Percentiles rank a stretch among this genome's conserved stretches.
phyloP scores from a whole-genome alignment of 441 rosid species.

The Jatropha podagrica region DNA sequence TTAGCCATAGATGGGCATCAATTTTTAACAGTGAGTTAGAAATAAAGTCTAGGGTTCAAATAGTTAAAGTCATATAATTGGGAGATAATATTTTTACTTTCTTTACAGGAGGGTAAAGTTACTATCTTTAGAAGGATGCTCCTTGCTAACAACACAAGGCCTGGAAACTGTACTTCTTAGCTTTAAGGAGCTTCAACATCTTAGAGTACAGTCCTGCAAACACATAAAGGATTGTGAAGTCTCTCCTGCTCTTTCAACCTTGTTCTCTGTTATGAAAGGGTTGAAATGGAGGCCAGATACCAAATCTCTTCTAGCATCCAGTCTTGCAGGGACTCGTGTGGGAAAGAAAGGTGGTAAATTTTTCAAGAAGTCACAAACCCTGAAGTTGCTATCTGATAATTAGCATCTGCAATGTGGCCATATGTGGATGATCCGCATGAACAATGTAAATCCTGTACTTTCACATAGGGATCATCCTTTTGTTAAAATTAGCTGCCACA shows the following conservation, averaged over 20 bases:
- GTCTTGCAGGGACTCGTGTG: constrained; percentile 69
- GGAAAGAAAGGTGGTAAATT: constrained; percentile 77
- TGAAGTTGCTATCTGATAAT: constrained; percentile 19
- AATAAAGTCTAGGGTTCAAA: not conserved
- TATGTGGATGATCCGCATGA: not conserved
- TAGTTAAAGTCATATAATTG: not conserved
- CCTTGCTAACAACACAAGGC: constrained; percentile 70
- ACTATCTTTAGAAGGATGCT: constrained; percentile 71
- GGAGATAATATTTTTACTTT: constrained; percentile 5
- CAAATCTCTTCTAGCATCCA: constrained; percentile 53
- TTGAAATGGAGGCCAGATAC: constrained; percentile 86
- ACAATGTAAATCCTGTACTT: constrained; percentile 4
- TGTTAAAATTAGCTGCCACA: not conserved
- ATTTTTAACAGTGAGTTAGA: not conserved
- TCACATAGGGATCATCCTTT: not conserved
- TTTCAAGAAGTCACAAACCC: constrained; percentile 53
- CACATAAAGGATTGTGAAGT: constrained; percentile 62
- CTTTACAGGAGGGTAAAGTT: constrained; percentile 60
- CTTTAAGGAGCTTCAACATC: constrained; percentile 65
- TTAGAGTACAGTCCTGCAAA: constrained; percentile 66
- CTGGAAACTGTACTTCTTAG: constrained; percentile 61
- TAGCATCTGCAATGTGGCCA: constrained; percentile 12
- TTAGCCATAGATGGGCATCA: not conserved
- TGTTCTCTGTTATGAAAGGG: constrained; percentile 71
- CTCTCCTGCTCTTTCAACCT: constrained; percentile 60